Base-by-base conservation (phyloP, 495 filamentous ascomycete species). In the Penicillium pancosmium region DNA sequence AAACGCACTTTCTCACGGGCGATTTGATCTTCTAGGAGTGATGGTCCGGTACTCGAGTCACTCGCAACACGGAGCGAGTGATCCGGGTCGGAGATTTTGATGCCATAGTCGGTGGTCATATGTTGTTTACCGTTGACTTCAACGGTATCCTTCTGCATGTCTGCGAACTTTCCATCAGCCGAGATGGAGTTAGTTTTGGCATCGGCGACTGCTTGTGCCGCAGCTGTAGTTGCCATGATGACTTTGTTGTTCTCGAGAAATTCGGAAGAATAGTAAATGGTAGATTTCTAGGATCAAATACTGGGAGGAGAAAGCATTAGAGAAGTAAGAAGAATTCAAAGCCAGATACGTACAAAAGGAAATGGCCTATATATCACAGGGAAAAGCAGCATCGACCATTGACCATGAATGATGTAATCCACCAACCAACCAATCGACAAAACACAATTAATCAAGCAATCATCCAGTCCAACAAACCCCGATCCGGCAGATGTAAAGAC, bases 11-110 rank as follows among this genome's bases (percentile, higher is more conserved):
- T 92, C 69, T 96, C 92, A 19, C 92, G 78, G 0, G 75, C 87
- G 71, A 91, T 88, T 33, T 84, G 84, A 61, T 96, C 92, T 67
- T 96, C 91, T n/a, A 96, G 69, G n/a, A 96, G 78, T 72, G 71
- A 62, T 4, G 92, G 90, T 1, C 92, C 92, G 4, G 77, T 83
- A 41, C 83, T 73, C 46, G 87, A 78, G 6, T 84, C 73, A 51
- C 74, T 86, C 31, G 67, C 79, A 8, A 87, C 80, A 62, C 82
- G 86, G 19, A 96, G 78, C 91, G 90, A 96, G 65, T 93, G 83
- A 64, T 96, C 92, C 9, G 85, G 83, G 59, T 87, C 87, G 15
- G 80, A 74, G 61, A 93, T 81, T 72, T 87, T 90, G 34, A 90
- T 83, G 11, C 92, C 92, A 79, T 80, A 88, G 68, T 96, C 91